Base-by-base conservation (phyloP, 306 rosid species). In the Arachis hypogaea region DNA sequence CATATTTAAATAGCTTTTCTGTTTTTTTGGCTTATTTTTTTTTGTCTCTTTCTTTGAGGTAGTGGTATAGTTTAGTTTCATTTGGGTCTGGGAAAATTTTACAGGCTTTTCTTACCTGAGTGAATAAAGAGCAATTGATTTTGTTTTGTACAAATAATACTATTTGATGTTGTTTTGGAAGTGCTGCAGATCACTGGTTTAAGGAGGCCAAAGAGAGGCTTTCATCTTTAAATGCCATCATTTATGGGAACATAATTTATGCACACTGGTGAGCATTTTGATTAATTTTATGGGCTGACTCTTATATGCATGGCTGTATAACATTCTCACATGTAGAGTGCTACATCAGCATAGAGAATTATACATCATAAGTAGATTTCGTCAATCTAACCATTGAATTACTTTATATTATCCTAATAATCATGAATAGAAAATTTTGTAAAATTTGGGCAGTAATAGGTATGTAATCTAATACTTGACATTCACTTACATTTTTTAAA, bases 161-260 rank as follows among this genome's bases (percentile, higher is more conserved):
- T 81, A 38, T 69, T 69, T 84, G 73, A 72, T 87, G 81, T 76
- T 84, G 56, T 83, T 80, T 82, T 84, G 89, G 83, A 94, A 94
- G 98, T 91, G 92, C 90, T 85, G 98, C 98, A 91, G 98, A 91
- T 85, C 81, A 61, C 72, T 94, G 97, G 98, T 94, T 91, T 77
- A 74, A 86, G 84, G 96, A 91, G 87, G 98, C 98, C 49, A 85
- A 88, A 81, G 90, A 85, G 88, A 84, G 77, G 59, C 87, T 89
- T 74, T 73, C 82, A 67, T 81, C 88, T 50, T 82, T 94, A 79
- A 94, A 91, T 81, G 96, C 96, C 63, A 81, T 91, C 83, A 89
- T 91, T 62, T 94, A 91, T 49, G 96, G 98, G 61, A 94, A 69
- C 82, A 94, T 91, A 68, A 87, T 94, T 79, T 94, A 94, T 86